Base-by-base conservation (phyloP, 1,284 basidiomycete species). In the Ceratobasidium sp. region DNA sequence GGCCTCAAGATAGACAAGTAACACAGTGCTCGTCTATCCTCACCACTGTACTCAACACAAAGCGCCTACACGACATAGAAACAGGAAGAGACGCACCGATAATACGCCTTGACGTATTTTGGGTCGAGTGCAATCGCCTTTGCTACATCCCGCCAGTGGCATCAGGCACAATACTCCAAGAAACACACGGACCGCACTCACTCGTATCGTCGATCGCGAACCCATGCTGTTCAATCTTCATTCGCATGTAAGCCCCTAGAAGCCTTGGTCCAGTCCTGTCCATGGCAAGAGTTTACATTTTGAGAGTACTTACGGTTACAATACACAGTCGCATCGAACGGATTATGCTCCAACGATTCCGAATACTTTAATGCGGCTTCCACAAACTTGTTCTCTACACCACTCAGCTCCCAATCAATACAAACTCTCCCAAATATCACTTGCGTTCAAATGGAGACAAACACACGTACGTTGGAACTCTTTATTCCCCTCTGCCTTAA, bases 51-150 rank as follows among this genome's bases (percentile, higher is more conserved):
- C 44, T 48, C 31, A 31, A 24, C 31, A 48, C 19, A 50, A 8
- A 14, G 22, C 9, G 15, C 3, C 8, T 9, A 5, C 9, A 47
- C 15, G 6, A 31, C 19, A 29, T 17, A n/a, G 27, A 7, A 31
- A 47, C 19, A 76, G 78, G 75, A 24, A 75, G 65, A 59, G 1
- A 81, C 85, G 48, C 76, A 91, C 91, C 93, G 86, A 82, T 93
- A 96, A 81, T 93, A 96, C 0, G 95, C 95, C 82, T 99, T 99
- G 74, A 92, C 91, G 82, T 98, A 98, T 79, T 90, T 92, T 0
- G 94, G 89, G 83, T 99, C 95, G 77, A 99, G 84, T 78, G 92
- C 87, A 76, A 99, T 93, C 7, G 97, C 98, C 80, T 91, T 92
- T 76, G 88, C 93, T 96, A 65, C 47, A 74, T 48, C 59, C 36